phyloP scores from a whole-genome alignment of 2,329 filamentous ascomycete species.

The Colletotrichum navitas region DNA sequence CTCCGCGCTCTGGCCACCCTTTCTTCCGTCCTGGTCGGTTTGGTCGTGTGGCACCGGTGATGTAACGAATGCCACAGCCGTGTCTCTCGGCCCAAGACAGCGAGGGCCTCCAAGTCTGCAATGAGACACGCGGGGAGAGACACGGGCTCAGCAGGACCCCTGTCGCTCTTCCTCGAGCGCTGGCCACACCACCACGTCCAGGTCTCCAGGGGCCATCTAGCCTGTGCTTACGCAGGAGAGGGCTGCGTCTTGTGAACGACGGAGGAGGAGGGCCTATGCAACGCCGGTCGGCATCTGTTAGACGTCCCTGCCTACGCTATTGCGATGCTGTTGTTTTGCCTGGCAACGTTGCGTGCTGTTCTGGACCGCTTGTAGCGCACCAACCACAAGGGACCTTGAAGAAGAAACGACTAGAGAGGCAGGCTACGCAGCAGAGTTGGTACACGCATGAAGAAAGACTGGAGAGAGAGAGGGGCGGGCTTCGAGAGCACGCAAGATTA shows the following conservation, averaged over 20 bases:
- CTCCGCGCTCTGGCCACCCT: not conserved
- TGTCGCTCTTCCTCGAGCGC: conserved; percentile 12
- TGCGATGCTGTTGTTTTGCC: not conserved
- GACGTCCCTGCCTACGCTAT: not conserved
- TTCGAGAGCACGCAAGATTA: conserved; percentile 1
- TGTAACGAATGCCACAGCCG: conserved; percentile 8
- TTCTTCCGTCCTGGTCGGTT: not conserved
- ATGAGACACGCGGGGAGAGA: conserved; percentile 16
- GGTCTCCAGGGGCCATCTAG: not conserved
- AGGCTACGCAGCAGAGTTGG: not conserved
- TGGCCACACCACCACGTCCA: conserved; percentile 14
- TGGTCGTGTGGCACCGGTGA: not conserved
- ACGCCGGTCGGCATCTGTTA: not conserved
- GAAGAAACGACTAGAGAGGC: not conserved
- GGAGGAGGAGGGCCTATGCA: not conserved
- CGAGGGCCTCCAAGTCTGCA: conserved; percentile 10
- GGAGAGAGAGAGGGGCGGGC: no score
- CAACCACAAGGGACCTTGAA: conserved; percentile 5
- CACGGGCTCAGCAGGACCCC: conserved; percentile 7
- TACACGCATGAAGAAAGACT: no score
- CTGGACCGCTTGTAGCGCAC: conserved; percentile 10
- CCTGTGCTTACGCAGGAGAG: no score
- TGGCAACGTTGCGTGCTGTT: not conserved
- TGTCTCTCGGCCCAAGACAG: conserved; percentile 13
- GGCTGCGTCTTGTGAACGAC: not conserved